phyloP scores from a whole-genome alignment of 345 rosid genomes.

The Euphorbia peplus region DNA sequence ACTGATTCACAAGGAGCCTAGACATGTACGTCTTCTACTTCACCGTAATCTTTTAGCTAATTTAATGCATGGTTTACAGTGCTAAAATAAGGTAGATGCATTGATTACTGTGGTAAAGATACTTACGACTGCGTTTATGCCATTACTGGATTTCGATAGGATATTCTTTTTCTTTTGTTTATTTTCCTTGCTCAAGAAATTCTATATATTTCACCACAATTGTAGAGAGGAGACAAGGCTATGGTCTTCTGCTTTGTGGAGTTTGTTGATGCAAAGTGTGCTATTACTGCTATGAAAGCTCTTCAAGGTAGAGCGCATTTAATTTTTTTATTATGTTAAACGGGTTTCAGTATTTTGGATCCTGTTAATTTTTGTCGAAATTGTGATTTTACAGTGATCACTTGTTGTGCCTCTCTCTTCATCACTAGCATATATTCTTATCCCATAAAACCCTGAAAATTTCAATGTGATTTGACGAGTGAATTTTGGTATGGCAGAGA shows the following conservation, averaged over 20 bases:
- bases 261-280: conserved; percentile 46
- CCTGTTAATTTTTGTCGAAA: background rate
- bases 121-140: background rate
- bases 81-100: background rate
- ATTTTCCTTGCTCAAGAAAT: background rate
- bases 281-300: conserved; percentile 51
- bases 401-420: background rate
- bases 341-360: background rate
- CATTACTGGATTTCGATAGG: background rate
- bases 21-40: conserved; percentile 41
- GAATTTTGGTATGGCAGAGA: background rate
- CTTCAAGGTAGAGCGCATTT: conserved; percentile 46
- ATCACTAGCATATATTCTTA: background rate
- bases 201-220: conserved; percentile 7
- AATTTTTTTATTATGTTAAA: background rate
- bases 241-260: conserved; percentile 58
- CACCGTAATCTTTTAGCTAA: background rate
- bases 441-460: background rate
- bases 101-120: conserved; percentile 3
- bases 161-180: background rate
- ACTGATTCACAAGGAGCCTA: conserved; percentile 57
- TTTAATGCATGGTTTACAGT: background rate
- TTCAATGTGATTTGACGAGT: background rate
- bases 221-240: conserved; percentile 51
- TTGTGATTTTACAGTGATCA: background rate